These are phyloP conservation scores for Wallacemonas collosoma DNA, from an alignment of 208 protist species.

Conservation along the genomic window DNA sequence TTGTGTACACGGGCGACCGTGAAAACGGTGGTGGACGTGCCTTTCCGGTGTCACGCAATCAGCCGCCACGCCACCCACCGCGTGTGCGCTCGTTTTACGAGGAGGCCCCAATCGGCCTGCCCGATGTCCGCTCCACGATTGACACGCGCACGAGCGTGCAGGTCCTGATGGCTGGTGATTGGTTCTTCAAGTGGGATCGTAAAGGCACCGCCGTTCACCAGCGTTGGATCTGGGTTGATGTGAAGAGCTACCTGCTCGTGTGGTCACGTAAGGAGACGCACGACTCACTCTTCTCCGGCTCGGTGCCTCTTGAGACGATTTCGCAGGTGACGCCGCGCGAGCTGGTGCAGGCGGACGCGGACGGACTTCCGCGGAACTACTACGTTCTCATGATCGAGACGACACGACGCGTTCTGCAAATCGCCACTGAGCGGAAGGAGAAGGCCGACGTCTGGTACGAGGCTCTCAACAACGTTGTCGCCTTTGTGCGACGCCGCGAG, in stretches of 20 bases:
- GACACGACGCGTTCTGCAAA: slow-evolving; percentile 59
- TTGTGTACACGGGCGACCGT: slow-evolving; percentile 9
- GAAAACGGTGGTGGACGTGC: slow-evolving; percentile 1
- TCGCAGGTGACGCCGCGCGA: slow-evolving; percentile 55
- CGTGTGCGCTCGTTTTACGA: slow-evolving; percentile 10
- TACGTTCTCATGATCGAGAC: slow-evolving; percentile 80
- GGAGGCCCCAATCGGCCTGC: slow-evolving; percentile 30
- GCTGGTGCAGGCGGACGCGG: slow-evolving; percentile 43
- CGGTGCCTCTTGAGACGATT: slow-evolving; percentile 68
- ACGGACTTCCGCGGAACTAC: slow-evolving; percentile 59
- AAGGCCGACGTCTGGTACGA: slow-evolving; percentile 84
- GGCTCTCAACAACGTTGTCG: slow-evolving; percentile 76
- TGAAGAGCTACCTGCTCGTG: slow-evolving; percentile 70
- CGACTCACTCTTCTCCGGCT: slow-evolving; percentile 52
- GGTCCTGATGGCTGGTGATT: slow-evolving; percentile 69
- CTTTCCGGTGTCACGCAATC: slow-evolving; percentile 9
- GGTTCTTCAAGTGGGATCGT: slow-evolving; percentile 85
- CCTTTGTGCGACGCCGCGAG: slow-evolving; percentile 59
- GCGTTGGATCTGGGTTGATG: slow-evolving; percentile 83
- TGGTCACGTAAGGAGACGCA: slow-evolving; percentile 75
- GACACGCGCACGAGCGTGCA: slow-evolving; percentile 68
- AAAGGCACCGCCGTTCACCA: slow-evolving; percentile 47
- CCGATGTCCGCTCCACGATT: slow-evolving; percentile 58
- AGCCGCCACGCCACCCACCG: slow-evolving; percentile 10
- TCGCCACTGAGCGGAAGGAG: slow-evolving; percentile 67